phyloP scores from a whole-genome alignment of 2,329 filamentous ascomycete genomes.

The Teratosphaeria pseudoeucalypti region DNA sequence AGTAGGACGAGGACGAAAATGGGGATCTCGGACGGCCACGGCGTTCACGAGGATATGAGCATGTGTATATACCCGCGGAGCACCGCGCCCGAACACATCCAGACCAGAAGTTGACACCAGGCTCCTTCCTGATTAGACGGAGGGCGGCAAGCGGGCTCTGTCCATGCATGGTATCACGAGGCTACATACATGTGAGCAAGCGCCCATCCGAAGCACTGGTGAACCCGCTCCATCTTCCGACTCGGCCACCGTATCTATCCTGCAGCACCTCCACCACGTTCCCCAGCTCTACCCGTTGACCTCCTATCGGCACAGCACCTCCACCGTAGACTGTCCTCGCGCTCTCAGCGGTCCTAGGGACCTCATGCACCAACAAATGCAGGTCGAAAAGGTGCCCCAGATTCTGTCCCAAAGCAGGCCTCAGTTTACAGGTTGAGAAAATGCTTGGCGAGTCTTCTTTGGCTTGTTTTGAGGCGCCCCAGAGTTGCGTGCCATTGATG shows the following conservation, averaged over 20 bases:
- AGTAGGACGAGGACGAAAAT: constrained; percentile 6
- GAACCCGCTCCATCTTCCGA: constrained; percentile 29
- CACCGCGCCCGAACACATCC: not conserved
- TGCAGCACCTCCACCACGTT: constrained; percentile 35
- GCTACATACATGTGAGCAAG: not conserved
- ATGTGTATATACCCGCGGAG: not conserved
- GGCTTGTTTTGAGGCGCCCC: not conserved
- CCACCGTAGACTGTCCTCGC: constrained; percentile 23
- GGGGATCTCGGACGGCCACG: not conserved
- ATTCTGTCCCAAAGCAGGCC: constrained; percentile 30
- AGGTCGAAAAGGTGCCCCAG: constrained; percentile 30
- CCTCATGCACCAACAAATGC: constrained; percentile 30
- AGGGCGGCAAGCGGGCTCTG: not conserved
- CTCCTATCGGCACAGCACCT: constrained; percentile 5
- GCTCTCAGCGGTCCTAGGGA: constrained; percentile 28
- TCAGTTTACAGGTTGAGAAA: constrained; percentile 28
- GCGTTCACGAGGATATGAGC: not conserved
- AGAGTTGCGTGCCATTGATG: constrained; percentile 21
- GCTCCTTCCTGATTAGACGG: not conserved
- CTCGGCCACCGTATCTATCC: constrained; percentile 29
- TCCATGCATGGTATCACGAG: not conserved
- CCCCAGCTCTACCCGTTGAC: constrained; percentile 12
- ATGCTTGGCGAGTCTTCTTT: constrained; percentile 26
- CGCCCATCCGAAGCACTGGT: constrained; percentile 5
- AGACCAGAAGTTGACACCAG: not conserved